These are phyloP conservation scores for Craspedostauros australis DNA, from an alignment of 108 stramenopile genomes.

Conservation along the genomic window DNA sequence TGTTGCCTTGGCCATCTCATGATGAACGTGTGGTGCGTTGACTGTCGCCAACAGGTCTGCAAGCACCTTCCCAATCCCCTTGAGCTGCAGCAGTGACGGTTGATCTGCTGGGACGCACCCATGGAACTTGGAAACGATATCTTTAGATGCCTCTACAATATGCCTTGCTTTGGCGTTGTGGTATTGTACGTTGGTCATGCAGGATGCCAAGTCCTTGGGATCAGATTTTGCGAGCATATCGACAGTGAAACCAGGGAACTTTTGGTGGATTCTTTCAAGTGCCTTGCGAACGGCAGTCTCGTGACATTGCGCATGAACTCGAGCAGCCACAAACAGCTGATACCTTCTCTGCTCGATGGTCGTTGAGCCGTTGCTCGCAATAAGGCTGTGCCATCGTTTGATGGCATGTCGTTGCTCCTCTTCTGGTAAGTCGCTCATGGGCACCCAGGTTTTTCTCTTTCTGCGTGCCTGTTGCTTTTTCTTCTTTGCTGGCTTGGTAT, in stretches of 20 bases:
- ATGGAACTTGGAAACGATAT: slow-evolving; percentile 32
- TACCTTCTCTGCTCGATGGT: slow-evolving; percentile 52
- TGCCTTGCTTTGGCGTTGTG: slow-evolving; percentile 63
- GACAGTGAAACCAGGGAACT: slow-evolving; percentile 23
- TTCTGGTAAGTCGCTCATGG: slow-evolving; percentile 8
- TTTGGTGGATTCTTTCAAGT: slow-evolving; percentile 34
- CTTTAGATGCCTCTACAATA: slow-evolving; percentile 57
- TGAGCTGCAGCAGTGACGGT: slow-evolving; percentile 31
- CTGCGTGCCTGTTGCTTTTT: too few relatives aligned
- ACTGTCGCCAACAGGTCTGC: slow-evolving; percentile 51
- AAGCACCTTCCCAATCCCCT: slow-evolving; percentile 60
- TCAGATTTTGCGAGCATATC: slow-evolving; percentile 26
- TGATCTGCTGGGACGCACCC: slow-evolving; percentile 70
- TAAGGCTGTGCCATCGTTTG: slow-evolving; percentile 58
- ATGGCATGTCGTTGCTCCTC: slow-evolving; percentile 27
- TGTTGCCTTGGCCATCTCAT: too few relatives aligned
- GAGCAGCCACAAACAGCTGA: slow-evolving; percentile 57
- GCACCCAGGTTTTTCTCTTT: too few relatives aligned
- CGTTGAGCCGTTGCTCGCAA: slow-evolving; percentile 34
- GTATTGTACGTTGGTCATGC: slow-evolving; percentile 47
- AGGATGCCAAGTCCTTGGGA: slow-evolving; percentile 38
- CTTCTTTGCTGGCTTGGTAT: too few relatives aligned
- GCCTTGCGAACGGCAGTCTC: slow-evolving; percentile 44
- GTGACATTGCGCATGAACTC: slow-evolving; percentile 69
- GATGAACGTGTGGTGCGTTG: slow-evolving; percentile 32